Percentiles rank a stretch among this genome's conserved stretches.
Evolutionary conservation across 768 basidiomycete genomes (phyloP).

Genomic region (Trametes maxima): DNA sequence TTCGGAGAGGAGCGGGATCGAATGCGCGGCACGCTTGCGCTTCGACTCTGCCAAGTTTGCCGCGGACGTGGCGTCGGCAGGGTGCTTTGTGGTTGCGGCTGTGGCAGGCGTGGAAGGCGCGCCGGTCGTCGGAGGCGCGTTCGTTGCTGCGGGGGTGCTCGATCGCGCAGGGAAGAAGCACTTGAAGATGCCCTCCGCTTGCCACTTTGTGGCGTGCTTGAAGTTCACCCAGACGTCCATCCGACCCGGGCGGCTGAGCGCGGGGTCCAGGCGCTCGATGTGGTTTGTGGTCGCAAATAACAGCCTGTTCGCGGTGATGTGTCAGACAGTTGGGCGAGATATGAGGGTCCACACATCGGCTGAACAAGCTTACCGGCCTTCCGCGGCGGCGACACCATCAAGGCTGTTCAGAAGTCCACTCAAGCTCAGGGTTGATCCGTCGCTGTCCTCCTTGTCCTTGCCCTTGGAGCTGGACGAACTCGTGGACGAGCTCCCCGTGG

Average conservation of each 20-base stretch:
- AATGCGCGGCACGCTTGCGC: constrained; percentile 70
- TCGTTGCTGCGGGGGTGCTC: constrained; percentile 29
- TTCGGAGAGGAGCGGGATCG: constrained; percentile 72
- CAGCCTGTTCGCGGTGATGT: constrained; percentile 47
- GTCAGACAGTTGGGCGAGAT: constrained; percentile 7
- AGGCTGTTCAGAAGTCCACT: constrained; percentile 86
- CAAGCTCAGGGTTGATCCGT: constrained; percentile 82
- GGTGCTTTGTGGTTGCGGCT: constrained; percentile 7
- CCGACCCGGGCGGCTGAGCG: constrained; percentile 83
- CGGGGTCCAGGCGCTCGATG: constrained; percentile 89
- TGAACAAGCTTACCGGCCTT: constrained; percentile 67
- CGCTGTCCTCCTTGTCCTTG: constrained; percentile 48
- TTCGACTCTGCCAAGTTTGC: constrained; percentile 69
- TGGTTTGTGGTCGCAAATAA: constrained; percentile 94
- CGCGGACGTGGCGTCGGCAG: constrained; percentile 37
- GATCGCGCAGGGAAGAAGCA: constrained; percentile 85
- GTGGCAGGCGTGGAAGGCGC: background rate
- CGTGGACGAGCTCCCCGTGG: constrained; percentile 49
- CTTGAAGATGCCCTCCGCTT: constrained; percentile 91
- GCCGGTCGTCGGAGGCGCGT: constrained; percentile 19
- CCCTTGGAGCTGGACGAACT: constrained; percentile 39
- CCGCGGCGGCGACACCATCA: constrained; percentile 83
- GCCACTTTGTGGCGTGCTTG: constrained; percentile 89
- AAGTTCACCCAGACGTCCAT: constrained; percentile 95
- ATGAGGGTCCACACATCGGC: background rate